These are phyloP conservation scores for Cyclostephanos tholiformis DNA, from an alignment of 108 stramenopile species.

Conservation along the genomic window DNA sequence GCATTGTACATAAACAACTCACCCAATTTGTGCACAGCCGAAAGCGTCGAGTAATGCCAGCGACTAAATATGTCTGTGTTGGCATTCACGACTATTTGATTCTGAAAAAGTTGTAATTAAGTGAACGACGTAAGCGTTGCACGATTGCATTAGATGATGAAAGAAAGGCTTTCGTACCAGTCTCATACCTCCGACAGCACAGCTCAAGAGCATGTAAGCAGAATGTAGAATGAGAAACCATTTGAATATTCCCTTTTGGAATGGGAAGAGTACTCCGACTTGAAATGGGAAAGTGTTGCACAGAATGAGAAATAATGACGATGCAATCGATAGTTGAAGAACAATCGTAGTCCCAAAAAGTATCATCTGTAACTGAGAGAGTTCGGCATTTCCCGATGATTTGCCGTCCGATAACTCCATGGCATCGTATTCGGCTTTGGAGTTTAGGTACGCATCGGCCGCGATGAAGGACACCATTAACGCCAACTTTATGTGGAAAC, in stretches of 20 bases:
- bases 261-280: conserved; percentile 23
- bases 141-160: not conserved
- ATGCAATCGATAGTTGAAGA: conserved; percentile 31
- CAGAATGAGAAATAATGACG: conserved; percentile 31
- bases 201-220: conserved; percentile 14
- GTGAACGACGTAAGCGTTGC: not conserved
- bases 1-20: not conserved
- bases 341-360: conserved; percentile 23
- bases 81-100: conserved; percentile 22
- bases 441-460: conserved; percentile 30
- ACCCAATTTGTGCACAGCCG: conserved; percentile 34
- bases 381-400: conserved; percentile 12
- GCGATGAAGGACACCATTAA: conserved; percentile 16
- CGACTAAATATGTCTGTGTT: conserved; percentile 21
- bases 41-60: conserved; percentile 20
- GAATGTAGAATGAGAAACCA: conserved; percentile 12
- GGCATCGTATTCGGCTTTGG: conserved; percentile 25
- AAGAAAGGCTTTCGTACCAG: conserved; percentile 19
- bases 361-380: conserved; percentile 33
- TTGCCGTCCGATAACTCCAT: not conserved
- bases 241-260: conserved; percentile 19
- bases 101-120: not conserved
- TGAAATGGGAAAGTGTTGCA: conserved; percentile 37
- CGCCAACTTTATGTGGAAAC: conserved; percentile 26
- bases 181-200: conserved; percentile 25